A percentile compares a stretch with the other conserved stretches of the same genome.
Evolutionary conservation across 768 basidiomycete species (phyloP).

Genomic region (Kockovaella imperatae): DNA sequence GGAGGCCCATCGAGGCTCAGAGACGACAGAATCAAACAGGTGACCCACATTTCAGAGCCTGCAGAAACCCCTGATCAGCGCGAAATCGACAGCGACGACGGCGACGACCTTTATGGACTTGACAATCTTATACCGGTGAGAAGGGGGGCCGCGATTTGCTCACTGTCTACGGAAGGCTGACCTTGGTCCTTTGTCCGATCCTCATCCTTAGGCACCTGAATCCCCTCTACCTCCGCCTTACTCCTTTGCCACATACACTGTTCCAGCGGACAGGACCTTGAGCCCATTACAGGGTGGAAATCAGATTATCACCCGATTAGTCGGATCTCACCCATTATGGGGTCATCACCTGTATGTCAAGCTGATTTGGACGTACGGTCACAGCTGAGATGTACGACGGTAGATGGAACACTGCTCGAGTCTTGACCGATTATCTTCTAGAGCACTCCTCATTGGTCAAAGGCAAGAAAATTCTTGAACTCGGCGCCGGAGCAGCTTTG

Average conservation of each 20-base stretch:
- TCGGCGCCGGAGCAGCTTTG: slow-evolving; percentile 87
- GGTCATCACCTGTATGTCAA: slow-evolving; percentile 37
- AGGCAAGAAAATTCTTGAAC: slow-evolving; percentile 60
- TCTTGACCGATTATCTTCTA: slow-evolving; percentile 29
- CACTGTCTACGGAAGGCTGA: too few species aligned
- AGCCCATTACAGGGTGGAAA: slow-evolving; percentile 4
- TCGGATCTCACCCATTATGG: slow-evolving; percentile 41
- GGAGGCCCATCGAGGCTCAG: too few species aligned
- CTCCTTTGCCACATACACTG: slow-evolving; percentile 31
- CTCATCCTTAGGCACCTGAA: slow-evolving; percentile 40
- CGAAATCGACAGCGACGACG: too few species aligned
- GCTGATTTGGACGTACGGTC: slow-evolving; percentile 1
- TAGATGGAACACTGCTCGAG: slow-evolving; percentile 37
- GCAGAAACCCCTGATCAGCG: too few species aligned
- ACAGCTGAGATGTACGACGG: neutral
- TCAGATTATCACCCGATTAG: slow-evolving; percentile 29
- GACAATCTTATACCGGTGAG: too few species aligned
- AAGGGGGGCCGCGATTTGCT: too few species aligned
- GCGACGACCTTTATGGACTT: too few species aligned
- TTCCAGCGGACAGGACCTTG: slow-evolving; percentile 16
- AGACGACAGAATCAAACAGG: too few species aligned
- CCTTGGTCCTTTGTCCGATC: too few species aligned
- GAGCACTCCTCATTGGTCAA: slow-evolving; percentile 33
- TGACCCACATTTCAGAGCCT: too few species aligned
- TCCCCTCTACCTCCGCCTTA: slow-evolving; percentile 35